phyloP scores from a whole-genome alignment of 169 alveolate genomes.

The Toxoplasma gondii region DNA sequence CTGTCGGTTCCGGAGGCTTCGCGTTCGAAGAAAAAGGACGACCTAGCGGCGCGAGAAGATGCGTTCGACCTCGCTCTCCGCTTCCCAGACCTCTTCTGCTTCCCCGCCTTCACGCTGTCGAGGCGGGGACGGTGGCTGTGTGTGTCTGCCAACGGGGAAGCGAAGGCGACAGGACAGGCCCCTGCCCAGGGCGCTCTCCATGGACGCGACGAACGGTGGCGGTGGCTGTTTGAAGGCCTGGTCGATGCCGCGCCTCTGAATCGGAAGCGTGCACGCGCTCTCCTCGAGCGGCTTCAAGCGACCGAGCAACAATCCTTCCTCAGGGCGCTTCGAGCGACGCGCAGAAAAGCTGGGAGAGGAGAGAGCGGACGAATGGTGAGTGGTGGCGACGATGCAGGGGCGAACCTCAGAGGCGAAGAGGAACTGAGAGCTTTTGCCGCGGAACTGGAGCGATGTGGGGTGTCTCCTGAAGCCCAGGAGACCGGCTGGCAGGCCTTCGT shows the following conservation, averaged over 20 bases:
- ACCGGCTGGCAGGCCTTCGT: slow-evolving; percentile 31
- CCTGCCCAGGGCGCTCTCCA: neutral
- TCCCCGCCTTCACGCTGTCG: neutral
- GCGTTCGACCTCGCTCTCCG: slow-evolving; percentile 6
- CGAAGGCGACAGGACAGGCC: neutral
- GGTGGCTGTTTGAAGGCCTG: neutral
- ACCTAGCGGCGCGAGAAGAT: neutral
- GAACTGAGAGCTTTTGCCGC: neutral
- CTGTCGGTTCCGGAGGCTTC: neutral
- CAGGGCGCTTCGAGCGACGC: neutral
- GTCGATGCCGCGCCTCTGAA: neutral
- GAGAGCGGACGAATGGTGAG: neutral
- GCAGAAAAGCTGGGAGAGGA: neutral
- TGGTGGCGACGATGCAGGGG: neutral
- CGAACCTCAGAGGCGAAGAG: neutral
- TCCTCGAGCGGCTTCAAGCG: neutral
- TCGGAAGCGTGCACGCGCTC: neutral
- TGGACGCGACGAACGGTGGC: neutral
- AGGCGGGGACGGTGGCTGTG: neutral
- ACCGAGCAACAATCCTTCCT: neutral
- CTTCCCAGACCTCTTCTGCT: neutral
- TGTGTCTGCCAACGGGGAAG: neutral
- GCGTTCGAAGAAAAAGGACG: neutral
- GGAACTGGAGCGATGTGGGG: neutral
- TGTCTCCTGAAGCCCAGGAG: slow-evolving; percentile 30